Conservation (phyloP, 805 yeast species). For the Ogataea methylovora region DNA sequence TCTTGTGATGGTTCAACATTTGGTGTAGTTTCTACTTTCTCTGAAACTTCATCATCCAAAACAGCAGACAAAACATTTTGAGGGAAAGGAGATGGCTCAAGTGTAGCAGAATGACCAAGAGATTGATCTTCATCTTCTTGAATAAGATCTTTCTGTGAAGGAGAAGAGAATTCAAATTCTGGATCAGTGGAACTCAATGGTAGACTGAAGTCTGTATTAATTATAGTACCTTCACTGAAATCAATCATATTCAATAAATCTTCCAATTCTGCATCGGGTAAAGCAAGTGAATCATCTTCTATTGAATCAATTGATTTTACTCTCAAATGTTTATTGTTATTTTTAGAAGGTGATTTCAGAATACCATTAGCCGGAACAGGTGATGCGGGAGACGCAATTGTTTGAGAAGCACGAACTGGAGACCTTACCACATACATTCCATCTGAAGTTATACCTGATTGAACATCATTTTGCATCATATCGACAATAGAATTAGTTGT, state of each 20-base stretch:
- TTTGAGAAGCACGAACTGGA: slow-evolving; percentile 4
- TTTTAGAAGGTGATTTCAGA: slow-evolving; percentile 1
- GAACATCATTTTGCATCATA: slow-evolving; percentile 5
- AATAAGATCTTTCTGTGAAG: not conserved
- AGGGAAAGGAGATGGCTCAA: slow-evolving; percentile 6
- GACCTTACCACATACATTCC: slow-evolving; percentile 42
- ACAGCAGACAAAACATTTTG: slow-evolving; percentile 2
- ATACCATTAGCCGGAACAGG: not conserved
- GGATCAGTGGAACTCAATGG: too few relatives aligned
- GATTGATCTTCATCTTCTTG: not conserved
- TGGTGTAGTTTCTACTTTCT: slow-evolving; percentile 1
- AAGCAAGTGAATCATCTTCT: not conserved
- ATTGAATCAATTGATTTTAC: not conserved
- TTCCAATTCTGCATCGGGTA: slow-evolving; percentile 12
- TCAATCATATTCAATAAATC: slow-evolving; percentile 24
- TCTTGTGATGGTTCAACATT: not conserved
- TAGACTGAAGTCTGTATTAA: slow-evolving; percentile 20
- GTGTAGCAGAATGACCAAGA: slow-evolving; percentile 5
- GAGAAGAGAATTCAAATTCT: not conserved
- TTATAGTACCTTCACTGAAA: slow-evolving; percentile 17
- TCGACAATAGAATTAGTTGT: not conserved
- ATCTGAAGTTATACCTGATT: slow-evolving; percentile 18
- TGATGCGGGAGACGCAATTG: slow-evolving; percentile 4
- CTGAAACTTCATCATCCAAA: slow-evolving; percentile 1
- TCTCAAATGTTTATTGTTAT: not conserved